Evolutionary conservation across 2,329 filamentous ascomycete species (phyloP).

Genomic region (Fusarium verrucosum): DNA sequence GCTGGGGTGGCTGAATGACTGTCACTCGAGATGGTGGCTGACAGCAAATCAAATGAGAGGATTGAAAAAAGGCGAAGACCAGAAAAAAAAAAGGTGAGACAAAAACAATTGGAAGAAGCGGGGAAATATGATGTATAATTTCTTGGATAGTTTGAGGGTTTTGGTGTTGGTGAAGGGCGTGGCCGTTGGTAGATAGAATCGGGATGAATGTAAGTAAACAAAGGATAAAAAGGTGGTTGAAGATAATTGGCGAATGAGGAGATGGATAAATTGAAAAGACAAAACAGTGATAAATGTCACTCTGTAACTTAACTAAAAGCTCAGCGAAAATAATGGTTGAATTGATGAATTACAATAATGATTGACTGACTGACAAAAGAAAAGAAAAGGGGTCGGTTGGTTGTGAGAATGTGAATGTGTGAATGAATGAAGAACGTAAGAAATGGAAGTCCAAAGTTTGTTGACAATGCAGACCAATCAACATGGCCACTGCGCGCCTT

Average conservation of each 20-base stretch:
- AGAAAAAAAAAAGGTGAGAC: conserved; percentile 20
- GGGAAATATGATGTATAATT: conserved; percentile 29
- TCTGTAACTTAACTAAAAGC: conserved; percentile 1
- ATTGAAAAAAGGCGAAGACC: not conserved
- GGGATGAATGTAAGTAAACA: conserved; percentile 28
- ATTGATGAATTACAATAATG: conserved; percentile 20
- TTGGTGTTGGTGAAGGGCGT: conserved; percentile 15
- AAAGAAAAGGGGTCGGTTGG: conserved; percentile 28
- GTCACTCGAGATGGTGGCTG: conserved; percentile 5
- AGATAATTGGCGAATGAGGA: not conserved
- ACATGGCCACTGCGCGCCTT: conserved; percentile 28
- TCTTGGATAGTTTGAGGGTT: conserved; percentile 20
- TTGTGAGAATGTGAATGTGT: conserved; percentile 19
- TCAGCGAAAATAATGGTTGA: not conserved
- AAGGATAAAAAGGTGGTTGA: conserved; percentile 8
- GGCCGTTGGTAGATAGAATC: not conserved
- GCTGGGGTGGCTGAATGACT: conserved; percentile 22
- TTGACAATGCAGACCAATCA: not conserved
- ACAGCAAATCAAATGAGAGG: conserved; percentile 8
- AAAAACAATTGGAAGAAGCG: conserved; percentile 31
- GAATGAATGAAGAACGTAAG: conserved; percentile 22
- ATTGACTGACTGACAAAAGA: too few species aligned
- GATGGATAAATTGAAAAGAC: not conserved
- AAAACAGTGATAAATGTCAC: not conserved
- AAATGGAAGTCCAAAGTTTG: conserved; percentile 30